Conservation (phyloP, 305 asterid genomes). For the Nicotiana rustica region DNA sequence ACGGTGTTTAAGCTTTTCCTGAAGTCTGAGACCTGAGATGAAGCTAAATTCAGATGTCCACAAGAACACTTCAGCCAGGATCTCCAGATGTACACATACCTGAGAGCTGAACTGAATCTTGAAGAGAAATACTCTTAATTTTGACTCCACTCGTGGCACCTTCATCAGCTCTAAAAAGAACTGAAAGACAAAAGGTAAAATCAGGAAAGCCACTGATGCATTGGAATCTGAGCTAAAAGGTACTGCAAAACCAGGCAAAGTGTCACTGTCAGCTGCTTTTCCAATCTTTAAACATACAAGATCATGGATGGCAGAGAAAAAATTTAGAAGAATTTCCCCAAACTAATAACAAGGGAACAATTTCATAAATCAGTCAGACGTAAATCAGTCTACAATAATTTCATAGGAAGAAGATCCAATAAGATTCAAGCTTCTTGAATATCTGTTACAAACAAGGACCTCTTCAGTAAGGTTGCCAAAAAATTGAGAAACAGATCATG, state of each 20-base stretch:
- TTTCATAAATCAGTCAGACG: background rate
- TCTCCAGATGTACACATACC: constrained; percentile 56
- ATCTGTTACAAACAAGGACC: background rate
- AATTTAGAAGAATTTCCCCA: background rate
- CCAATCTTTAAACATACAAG: background rate
- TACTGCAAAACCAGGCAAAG: constrained; percentile 1
- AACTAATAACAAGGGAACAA: background rate
- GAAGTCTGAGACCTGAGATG: constrained; percentile 81
- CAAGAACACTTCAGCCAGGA: constrained; percentile 29
- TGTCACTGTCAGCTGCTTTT: constrained; percentile 27
- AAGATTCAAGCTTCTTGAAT: background rate
- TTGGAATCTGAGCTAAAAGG: constrained; percentile 31
- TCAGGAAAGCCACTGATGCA: constrained; percentile 28
- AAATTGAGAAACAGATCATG: too few relatives aligned
- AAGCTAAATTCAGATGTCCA: constrained; percentile 42
- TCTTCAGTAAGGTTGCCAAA: background rate
- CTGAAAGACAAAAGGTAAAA: constrained; percentile 54
- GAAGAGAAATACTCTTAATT: constrained; percentile 84
- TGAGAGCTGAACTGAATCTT: constrained; percentile 91
- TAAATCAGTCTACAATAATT: constrained; percentile 2
- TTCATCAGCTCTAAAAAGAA: constrained; percentile 98
- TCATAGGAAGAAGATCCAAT: background rate
- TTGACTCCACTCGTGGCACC: constrained; percentile 93
- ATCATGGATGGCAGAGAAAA: background rate
- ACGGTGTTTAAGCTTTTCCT: constrained; percentile 68